A percentile compares a stretch with the other conserved stretches of the same genome.
phyloP scores from a whole-genome alignment of 306 rosid genomes.

The Dryas drummondii region DNA sequence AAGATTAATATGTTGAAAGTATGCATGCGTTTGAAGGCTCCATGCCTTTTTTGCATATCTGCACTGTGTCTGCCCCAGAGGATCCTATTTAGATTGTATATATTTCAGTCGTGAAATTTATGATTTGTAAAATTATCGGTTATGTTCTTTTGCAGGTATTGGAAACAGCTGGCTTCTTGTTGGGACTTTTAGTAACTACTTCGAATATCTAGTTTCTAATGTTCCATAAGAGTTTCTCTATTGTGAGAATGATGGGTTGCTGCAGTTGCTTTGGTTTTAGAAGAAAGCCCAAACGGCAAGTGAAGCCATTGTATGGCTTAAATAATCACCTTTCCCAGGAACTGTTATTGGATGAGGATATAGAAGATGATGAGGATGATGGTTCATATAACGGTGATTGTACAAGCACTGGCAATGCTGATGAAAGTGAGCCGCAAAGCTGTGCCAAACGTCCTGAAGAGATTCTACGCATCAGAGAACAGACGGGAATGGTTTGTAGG shows the following conservation, averaged over 20 bases:
- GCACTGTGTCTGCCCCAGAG: too few relatives aligned
- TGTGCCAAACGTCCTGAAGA: constrained; percentile 76
- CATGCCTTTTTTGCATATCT: too few relatives aligned
- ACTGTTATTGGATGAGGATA: constrained; percentile 59
- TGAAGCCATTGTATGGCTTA: constrained; percentile 31
- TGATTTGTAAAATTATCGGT: background rate
- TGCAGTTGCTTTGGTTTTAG: constrained; percentile 86
- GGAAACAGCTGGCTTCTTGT: constrained; percentile 29
- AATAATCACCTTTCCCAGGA: constrained; percentile 53
- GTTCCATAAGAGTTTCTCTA: constrained; percentile 51
- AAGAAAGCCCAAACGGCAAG: constrained; percentile 37
- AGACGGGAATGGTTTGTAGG: constrained; percentile 81
- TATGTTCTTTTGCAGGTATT: constrained; percentile 37
- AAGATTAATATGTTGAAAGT: constrained; percentile 26
- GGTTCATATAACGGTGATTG: constrained; percentile 49
- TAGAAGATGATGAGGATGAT: constrained; percentile 64
- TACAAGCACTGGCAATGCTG: constrained; percentile 46
- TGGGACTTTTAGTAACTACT: constrained; percentile 35
- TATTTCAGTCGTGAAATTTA: constrained; percentile 9
- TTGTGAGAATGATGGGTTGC: constrained; percentile 64
- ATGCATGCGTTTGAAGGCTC: background rate
- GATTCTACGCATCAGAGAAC: constrained; percentile 57
- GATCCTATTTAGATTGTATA: background rate
- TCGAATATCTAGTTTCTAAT: constrained; percentile 44
- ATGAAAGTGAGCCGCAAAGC: constrained; percentile 48